Base-by-base conservation (phyloP, 2,329 filamentous ascomycete species). In the Trichoderma arundinaceum region DNA sequence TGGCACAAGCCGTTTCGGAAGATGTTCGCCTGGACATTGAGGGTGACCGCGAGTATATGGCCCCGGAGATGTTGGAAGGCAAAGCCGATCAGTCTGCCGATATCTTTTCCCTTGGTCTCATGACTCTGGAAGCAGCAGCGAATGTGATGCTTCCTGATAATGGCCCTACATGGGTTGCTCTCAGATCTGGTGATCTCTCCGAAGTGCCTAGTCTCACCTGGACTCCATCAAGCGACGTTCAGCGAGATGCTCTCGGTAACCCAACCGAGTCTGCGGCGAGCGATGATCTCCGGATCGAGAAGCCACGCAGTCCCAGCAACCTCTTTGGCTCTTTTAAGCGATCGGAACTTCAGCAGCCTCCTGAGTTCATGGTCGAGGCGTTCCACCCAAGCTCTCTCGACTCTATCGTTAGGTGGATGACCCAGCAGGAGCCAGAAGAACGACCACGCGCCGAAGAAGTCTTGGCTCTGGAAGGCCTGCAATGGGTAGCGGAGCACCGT, bases 61-160 rank as follows among this genome's bases (percentile, higher is more conserved):
- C 92, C 1, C 94, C 94, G 0, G 95, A 99, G 77, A 92, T 97
- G 68, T 86, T 99, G 19, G 87, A 88, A 74, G 94, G 94, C 48
- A 87, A 89, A 69, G 95, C 91, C 71, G 93, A 96, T 79, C 95
- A 94, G 77, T 91, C 94, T 43, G 91, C 93, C 41, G 95, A 99
- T 77, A 86, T 99, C 58, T 99, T 97, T 77, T 92, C 95, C 10
- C 86, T 99, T 35, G 95, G 95, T 59, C 86, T 98, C 72, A 96
- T 98, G 77, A 91, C 97, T 76, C 87, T 97, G 57, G 95, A 99
- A 80, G 95, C 94, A 72, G 94, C 93, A 32, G 93, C 91, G 69
- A 99, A 99, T 74, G 93, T 97, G 58, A 89, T 92, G 68, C 88
- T 99, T 33, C 95, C 95, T 0, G 93, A 97, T 74, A 97, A 98